Evolutionary conservation across 2,329 filamentous ascomycete species (phyloP).

Genomic region (Talaromyces sp.): DNA sequence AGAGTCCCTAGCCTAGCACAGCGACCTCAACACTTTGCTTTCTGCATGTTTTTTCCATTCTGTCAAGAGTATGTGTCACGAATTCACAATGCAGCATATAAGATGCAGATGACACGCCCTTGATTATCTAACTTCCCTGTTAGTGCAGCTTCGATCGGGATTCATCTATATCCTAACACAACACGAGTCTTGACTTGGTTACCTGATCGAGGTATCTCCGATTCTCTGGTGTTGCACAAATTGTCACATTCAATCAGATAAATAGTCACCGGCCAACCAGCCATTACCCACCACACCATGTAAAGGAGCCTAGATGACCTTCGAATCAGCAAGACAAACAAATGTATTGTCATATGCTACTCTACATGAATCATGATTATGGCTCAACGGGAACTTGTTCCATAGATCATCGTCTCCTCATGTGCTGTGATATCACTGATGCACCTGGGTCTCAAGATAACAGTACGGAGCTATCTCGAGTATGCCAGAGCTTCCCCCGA

Average conservation of each 20-base stretch:
- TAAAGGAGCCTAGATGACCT: background rate
- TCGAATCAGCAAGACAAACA: background rate
- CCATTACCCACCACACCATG: background rate
- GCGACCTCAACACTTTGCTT: background rate
- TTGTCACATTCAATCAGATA: background rate
- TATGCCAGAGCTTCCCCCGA: background rate
- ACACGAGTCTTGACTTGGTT: background rate
- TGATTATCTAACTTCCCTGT: background rate
- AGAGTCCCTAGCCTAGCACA: background rate
- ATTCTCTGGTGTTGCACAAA: background rate
- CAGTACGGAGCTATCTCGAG: background rate
- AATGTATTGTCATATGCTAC: background rate
- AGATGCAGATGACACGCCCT: slow-evolving; percentile 4
- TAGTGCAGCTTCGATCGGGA: background rate
- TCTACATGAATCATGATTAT: background rate
- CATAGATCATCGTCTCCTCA: slow-evolving; percentile 3
- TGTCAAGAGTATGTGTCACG: background rate
- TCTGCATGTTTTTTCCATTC: background rate
- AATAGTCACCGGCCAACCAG: background rate
- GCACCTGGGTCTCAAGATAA: background rate
- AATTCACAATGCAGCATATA: background rate
- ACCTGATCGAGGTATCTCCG: background rate
- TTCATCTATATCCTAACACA: background rate
- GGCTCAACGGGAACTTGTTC: background rate
- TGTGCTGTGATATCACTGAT: slow-evolving; percentile 9